Base-by-base conservation (phyloP, 129 eudicot species). In the Artemisia tridentata region DNA sequence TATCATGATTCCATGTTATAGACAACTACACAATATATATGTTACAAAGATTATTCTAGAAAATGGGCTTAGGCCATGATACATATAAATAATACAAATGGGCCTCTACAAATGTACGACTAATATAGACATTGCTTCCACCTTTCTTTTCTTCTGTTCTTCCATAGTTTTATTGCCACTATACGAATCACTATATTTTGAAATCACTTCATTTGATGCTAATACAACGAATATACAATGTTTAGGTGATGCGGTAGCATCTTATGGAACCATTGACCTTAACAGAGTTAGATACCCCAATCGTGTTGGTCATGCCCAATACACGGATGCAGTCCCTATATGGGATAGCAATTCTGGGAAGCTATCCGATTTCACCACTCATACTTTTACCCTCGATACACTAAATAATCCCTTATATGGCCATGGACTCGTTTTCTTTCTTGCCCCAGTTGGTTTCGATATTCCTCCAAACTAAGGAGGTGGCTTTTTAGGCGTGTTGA, bases 401-500 rank as follows among this genome's bases (percentile, higher is more conserved):
- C 69, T 0, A 34, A 15, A 12, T 19, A 11, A 2, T 4, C 0
- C 68, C 14, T 0, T 0, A 3, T 79, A 84, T 13, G 85, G 86
- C 34, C 79, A 81, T 59, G 85, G 88, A 20, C 55, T 87, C 16
- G 62, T 81, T 3, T 84, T 87, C 75, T 87, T 84, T 70, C 74
- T 87, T n/a, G 84, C 88, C 45, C 86, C 85, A 0, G 71, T 48
- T 58, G 82, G 58, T 20, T 81, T 73, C 43, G 86, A 75, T 58
- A 75, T 76, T 34, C 92, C 86, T 52, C 80, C 79, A 41, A 83
- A 83, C 72, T 84, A 88, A 17, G 72, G 65, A 10, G 86, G 86
- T 55, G 92, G 88, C 27, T 83, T 72, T 67, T 23, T 86, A 47
- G 92, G 88, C 20, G 79, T 86, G 0, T 83, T 86, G 18, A 77